Evolutionary conservation across 768 basidiomycete genomes (phyloP).

Genomic region (Phylloporus arenicola): DNA sequence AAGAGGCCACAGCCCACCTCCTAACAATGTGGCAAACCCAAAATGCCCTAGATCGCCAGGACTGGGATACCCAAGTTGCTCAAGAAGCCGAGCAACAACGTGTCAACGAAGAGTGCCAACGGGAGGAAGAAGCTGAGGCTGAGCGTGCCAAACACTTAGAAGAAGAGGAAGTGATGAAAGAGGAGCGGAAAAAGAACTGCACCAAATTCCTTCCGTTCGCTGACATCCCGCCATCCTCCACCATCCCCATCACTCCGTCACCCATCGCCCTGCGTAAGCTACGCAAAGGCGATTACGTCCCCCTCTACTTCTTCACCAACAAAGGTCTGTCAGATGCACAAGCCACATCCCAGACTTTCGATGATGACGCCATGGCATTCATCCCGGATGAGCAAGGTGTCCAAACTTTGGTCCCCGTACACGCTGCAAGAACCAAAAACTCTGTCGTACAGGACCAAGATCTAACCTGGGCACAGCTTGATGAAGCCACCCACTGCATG

Average conservation of each 20-base stretch:
- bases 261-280: not conserved
- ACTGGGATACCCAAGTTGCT: no score
- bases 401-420: not conserved
- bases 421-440: not conserved
- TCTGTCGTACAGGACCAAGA: not conserved
- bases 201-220: not conserved
- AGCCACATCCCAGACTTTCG: not conserved
- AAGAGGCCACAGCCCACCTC: no score
- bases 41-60: no score
- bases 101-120: not conserved
- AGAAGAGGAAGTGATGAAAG: not conserved
- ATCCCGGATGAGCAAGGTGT: not conserved
- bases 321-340: not conserved
- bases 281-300: not conserved
- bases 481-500: not conserved
- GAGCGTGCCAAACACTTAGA: not conserved
- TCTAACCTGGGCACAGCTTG: not conserved
- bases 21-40: no score
- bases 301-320: conserved; percentile 3
- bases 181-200: not conserved
- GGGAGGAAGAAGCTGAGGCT: not conserved
- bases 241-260: not conserved
- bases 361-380: not conserved
- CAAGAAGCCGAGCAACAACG: not conserved
- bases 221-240: not conserved